Conservation (phyloP, 768 basidiomycete species). For the Rhizopogon vesiculosus region DNA sequence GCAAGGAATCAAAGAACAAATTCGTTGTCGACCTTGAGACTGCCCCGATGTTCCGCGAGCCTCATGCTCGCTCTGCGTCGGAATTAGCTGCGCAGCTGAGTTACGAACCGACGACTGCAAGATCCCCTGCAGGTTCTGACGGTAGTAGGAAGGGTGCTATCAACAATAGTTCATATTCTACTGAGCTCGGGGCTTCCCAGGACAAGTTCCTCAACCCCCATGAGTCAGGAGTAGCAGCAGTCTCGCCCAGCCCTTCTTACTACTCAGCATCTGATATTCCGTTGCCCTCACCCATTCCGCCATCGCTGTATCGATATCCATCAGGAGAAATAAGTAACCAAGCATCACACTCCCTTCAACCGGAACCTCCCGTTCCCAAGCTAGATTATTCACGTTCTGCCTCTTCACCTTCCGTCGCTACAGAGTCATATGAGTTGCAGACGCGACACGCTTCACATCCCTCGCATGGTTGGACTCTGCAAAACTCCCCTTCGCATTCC, state of each 20-base stretch:
- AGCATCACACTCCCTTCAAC: slow-evolving; percentile 5
- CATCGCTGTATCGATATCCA: slow-evolving; percentile 41
- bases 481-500: not conserved
- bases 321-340: slow-evolving; percentile 39
- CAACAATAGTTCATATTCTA: not conserved
- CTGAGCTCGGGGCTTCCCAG: not conserved
- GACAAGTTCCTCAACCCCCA: not conserved
- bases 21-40: slow-evolving; percentile 44
- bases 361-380: slow-evolving; percentile 1
- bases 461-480: slow-evolving; percentile 4
- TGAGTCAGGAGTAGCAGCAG: not conserved
- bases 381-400: not conserved
- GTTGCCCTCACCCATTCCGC: slow-evolving; percentile 54
- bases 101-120: slow-evolving; percentile 45
- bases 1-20: slow-evolving; percentile 45
- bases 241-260: slow-evolving; percentile 49
- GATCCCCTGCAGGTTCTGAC: slow-evolving; percentile 22
- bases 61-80: slow-evolving; percentile 60
- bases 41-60: slow-evolving; percentile 66
- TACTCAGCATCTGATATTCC: slow-evolving; percentile 51
- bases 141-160: slow-evolving; percentile 8
- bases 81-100: slow-evolving; percentile 41
- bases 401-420: not conserved
- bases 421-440: slow-evolving; percentile 36
- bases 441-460: slow-evolving; percentile 21